These are phyloP conservation scores for Debaryomyces nepalensis DNA, from an alignment of 1,139 yeast genomes.

Conservation along the genomic window DNA sequence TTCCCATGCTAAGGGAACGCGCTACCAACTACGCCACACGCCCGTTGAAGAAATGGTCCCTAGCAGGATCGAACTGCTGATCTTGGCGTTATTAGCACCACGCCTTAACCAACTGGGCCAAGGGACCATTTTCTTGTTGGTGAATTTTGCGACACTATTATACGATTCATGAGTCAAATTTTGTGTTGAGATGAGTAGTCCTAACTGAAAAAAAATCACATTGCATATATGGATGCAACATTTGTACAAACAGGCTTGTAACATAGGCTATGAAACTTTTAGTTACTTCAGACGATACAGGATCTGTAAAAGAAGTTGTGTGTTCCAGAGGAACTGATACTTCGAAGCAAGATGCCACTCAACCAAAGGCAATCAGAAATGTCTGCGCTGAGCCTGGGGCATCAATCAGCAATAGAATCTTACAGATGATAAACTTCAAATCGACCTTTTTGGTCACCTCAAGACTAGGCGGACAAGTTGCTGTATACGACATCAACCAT, in stretches of 20 bases:
- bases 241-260: not conserved
- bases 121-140: conserved; percentile 54
- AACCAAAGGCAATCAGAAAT: conserved; percentile 52
- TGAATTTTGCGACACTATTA: not conserved
- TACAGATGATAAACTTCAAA: conserved; percentile 32
- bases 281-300: conserved; percentile 61
- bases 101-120: conserved; percentile 93
- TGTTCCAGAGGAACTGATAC: conserved; percentile 72
- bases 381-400: conserved; percentile 41
- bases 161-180: not conserved
- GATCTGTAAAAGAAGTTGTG: conserved; percentile 57
- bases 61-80: conserved; percentile 89
- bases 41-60: conserved; percentile 67
- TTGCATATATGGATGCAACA: conserved; percentile 6
- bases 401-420: conserved; percentile 33
- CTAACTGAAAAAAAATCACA: conserved; percentile 1
- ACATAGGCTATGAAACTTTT: conserved; percentile 50
- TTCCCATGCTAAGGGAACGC: conserved; percentile 91
- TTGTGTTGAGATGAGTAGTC: conserved; percentile 6
- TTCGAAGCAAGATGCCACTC: conserved; percentile 60
- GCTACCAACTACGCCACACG: conserved; percentile 95
- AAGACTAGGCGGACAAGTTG: conserved; percentile 47
- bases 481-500: conserved; percentile 37
- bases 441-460: conserved; percentile 44
- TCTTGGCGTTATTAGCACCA: conserved; percentile 87